Percentiles rank a stretch among this genome's conserved stretches.
Evolutionary conservation across 1,139 yeast genomes (phyloP).

Genomic region (Suhomyces wounanorum): DNA sequence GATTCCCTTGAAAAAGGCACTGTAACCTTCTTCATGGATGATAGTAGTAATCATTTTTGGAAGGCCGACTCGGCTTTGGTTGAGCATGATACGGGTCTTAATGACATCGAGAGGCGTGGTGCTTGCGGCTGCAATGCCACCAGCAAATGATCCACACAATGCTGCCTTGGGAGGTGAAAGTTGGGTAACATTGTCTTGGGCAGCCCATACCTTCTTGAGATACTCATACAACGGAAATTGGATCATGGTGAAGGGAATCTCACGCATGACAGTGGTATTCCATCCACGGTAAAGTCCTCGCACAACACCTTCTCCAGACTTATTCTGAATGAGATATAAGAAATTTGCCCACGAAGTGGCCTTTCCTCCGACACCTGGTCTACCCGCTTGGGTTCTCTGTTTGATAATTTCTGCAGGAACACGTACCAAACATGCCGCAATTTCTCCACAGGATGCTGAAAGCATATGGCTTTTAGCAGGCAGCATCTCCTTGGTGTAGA

Average conservation of each 20-base stretch:
- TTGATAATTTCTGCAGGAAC: conserved; percentile 97
- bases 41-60: conserved; percentile 48
- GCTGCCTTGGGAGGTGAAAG: conserved; percentile 80
- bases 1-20: conserved; percentile 75
- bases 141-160: conserved; percentile 90
- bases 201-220: conserved; percentile 59
- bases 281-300: conserved; percentile 90
- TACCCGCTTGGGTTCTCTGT: conserved; percentile 85
- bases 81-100: conserved; percentile 88
- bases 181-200: conserved; percentile 29
- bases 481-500: conserved; percentile 42
- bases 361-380: conserved; percentile 46
- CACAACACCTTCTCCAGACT: conserved; percentile 74
- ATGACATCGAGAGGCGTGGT: conserved; percentile 94
- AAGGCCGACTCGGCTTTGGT: conserved; percentile 51
- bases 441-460: conserved; percentile 86
- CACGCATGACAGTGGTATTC: conserved; percentile 88
- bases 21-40: conserved; percentile 62
- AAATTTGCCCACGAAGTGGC: conserved; percentile 69
- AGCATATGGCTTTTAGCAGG: conserved; percentile 70
- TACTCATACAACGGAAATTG: conserved; percentile 93
- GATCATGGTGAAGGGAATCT: conserved; percentile 91
- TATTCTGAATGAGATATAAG: conserved; percentile 55
- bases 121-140: conserved; percentile 89
- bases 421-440: conserved; percentile 88